A percentile compares a stretch with the other conserved stretches of the same genome.
Conservation (phyloP, 2,329 filamentous ascomycete genomes). For the Teratosphaeria nubilosa region DNA sequence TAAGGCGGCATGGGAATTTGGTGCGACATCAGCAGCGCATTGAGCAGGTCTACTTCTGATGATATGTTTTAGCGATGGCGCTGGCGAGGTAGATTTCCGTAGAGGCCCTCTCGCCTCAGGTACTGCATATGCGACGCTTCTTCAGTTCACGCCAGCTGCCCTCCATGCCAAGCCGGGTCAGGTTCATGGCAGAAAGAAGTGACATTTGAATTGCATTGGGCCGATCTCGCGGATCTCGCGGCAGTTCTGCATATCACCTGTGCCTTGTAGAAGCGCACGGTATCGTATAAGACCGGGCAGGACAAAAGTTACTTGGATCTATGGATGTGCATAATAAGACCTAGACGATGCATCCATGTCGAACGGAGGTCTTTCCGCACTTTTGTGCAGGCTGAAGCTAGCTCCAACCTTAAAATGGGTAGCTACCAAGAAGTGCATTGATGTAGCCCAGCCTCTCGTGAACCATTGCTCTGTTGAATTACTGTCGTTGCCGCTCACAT, state of each 20-base stretch:
- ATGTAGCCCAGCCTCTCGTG: not conserved
- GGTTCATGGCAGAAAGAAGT: too few species aligned
- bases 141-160: too few species aligned
- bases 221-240: too few species aligned
- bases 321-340: too few species aligned
- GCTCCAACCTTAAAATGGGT: not conserved
- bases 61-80: not conserved
- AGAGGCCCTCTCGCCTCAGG: not conserved
- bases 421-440: not conserved
- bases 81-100: not conserved
- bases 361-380: not conserved
- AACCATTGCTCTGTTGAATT: not conserved
- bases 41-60: conserved; percentile 39
- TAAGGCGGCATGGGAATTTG: conserved; percentile 52
- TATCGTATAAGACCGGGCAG: not conserved
- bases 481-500: not conserved
- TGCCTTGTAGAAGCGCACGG: too few species aligned
- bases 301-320: not conserved
- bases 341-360: not conserved
- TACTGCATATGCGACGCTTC: not conserved
- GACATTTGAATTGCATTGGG: too few species aligned
- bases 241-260: too few species aligned
- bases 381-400: not conserved
- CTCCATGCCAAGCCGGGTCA: too few species aligned
- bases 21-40: conserved; percentile 55